phyloP scores from a whole-genome alignment of 352 stramenopile species.

The Phytophthora megakarya region DNA sequence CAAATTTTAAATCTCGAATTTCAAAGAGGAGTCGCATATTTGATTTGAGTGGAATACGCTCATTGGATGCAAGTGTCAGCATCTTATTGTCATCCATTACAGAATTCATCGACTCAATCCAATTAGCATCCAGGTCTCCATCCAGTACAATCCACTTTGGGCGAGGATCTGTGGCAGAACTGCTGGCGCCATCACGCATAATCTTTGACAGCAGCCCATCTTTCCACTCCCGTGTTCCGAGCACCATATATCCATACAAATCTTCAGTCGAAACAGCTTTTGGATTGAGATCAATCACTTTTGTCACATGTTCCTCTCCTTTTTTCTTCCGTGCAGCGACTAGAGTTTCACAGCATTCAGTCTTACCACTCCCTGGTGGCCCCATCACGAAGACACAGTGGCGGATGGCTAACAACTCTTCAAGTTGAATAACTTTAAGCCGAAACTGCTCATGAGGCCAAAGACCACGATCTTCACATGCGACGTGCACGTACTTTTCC shows the following conservation, averaged over 20 bases:
- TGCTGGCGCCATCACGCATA: constrained; percentile 91
- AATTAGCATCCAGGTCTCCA: constrained; percentile 86
- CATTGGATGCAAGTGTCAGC: constrained; percentile 92
- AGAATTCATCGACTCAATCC: constrained; percentile 92
- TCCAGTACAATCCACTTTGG: constrained; percentile 97
- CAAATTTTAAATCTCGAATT: constrained; percentile 94
- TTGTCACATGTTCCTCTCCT: constrained; percentile 64
- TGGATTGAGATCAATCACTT: constrained; percentile 92
- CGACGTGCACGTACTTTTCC: constrained; percentile 90
- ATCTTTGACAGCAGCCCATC: constrained; percentile 95
- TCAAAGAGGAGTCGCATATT: constrained; percentile 97
- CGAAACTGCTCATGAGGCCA: constrained; percentile 93
- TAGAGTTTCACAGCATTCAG: constrained; percentile 93
- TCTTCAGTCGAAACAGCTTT: constrained; percentile 97
- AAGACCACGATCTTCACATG: constrained; percentile 88
- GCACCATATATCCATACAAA: constrained; percentile 96
- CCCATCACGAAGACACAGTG: constrained; percentile 98
- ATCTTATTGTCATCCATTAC: constrained; percentile 93
- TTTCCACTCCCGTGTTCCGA: constrained; percentile 95
- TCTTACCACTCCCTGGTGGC: constrained; percentile 92
- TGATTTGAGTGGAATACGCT: constrained; percentile 94
- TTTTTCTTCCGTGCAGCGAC: constrained; percentile 79
- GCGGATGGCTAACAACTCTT: constrained; percentile 93
- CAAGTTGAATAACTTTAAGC: constrained; percentile 95
- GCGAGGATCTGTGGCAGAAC: constrained; percentile 55